phyloP scores from a whole-genome alignment of 352 stramenopile genomes.

The Globisporangium polare region DNA sequence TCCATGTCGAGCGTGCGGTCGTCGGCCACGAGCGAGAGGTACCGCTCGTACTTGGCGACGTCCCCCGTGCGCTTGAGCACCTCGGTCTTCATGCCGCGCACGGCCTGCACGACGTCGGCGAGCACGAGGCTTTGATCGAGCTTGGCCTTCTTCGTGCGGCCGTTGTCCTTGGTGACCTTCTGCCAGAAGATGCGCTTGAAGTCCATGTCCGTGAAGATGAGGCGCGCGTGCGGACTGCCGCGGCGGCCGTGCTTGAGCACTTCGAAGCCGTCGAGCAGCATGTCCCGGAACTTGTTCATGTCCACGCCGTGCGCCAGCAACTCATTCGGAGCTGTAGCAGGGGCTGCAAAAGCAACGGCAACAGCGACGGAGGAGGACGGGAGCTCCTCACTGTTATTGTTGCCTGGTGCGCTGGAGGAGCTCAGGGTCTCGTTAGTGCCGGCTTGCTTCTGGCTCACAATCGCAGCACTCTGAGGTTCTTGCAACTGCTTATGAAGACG shows the following conservation, averaged over 20 bases:
- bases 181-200: conserved; percentile 82
- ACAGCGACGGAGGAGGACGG: neutral
- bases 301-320: conserved; percentile 21
- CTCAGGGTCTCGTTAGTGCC: neutral
- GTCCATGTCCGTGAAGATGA: conserved; percentile 69
- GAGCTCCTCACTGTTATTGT: conserved; percentile 17
- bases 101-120: conserved; percentile 58
- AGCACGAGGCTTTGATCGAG: conserved; percentile 72
- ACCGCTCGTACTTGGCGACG: conserved; percentile 62
- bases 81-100: conserved; percentile 75
- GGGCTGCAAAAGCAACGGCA: neutral
- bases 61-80: conserved; percentile 75
- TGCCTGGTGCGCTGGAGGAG: neutral
- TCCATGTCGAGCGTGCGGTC: conserved; percentile 72
- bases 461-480: neutral
- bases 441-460: neutral
- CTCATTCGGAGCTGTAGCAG: neutral
- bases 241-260: conserved; percentile 70
- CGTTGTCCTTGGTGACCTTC: conserved; percentile 54
- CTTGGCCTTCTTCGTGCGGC: conserved; percentile 53
- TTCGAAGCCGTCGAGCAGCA: conserved; percentile 69
- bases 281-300: conserved; percentile 54
- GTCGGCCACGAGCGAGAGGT: conserved; percentile 66
- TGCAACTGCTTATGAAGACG: neutral
- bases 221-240: conserved; percentile 54